Conservation (phyloP, 257 asterid species). For the Lithospermum erythrorhizon region DNA sequence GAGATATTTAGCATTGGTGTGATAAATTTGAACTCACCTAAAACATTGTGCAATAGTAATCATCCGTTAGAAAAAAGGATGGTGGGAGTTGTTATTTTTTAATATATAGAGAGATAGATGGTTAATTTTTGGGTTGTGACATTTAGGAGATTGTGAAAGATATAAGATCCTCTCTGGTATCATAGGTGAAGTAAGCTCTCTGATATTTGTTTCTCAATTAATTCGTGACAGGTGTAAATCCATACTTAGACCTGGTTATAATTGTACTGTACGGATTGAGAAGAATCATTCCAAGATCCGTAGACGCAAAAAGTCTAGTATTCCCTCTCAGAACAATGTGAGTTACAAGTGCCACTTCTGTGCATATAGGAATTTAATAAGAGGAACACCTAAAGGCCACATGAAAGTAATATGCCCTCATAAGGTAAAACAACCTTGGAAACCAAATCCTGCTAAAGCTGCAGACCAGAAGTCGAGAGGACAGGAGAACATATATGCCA, state of each 20-base stretch:
- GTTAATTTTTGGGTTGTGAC: no score
- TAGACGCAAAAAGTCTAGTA: slow-evolving; percentile 25
- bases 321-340: slow-evolving; percentile 33
- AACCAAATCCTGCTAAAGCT: slow-evolving; percentile 11
- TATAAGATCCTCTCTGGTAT: no score
- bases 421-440: slow-evolving; percentile 23
- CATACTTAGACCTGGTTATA: slow-evolving; percentile 56
- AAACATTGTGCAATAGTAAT: no score
- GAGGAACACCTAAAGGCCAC: slow-evolving; percentile 65
- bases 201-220: slow-evolving; percentile 11
- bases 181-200: background rate
- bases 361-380: slow-evolving; percentile 43
- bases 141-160: no score
- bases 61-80: no score
- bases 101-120: no score
- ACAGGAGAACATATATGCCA: slow-evolving; percentile 6
- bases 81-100: no score
- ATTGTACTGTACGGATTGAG: slow-evolving; percentile 48
- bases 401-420: slow-evolving; percentile 38
- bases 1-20: no score
- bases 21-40: no score
- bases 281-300: slow-evolving; percentile 29
- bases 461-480: slow-evolving; percentile 9
- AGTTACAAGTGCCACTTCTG: slow-evolving; percentile 62
- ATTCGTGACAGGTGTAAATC: slow-evolving; percentile 53